Evolutionary conservation across 2,329 filamentous ascomycete species (phyloP), one percentile per base, ranked within the genome.

Genomic region (Penicillium sp.): DNA sequence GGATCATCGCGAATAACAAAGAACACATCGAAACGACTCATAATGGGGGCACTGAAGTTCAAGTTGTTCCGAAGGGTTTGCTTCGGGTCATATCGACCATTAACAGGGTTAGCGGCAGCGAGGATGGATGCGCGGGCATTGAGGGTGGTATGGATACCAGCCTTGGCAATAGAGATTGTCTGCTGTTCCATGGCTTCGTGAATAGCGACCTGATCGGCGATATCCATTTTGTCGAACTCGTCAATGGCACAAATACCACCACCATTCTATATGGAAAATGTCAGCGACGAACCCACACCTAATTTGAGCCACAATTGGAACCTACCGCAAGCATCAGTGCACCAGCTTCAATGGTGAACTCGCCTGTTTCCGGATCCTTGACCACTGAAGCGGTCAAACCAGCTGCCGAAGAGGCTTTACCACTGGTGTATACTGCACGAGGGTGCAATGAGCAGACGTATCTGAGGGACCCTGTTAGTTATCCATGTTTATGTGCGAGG

Each of bases 131-230:
- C 97, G 53, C 94, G 86, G 2, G 94, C 94, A 70, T 99, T 99
- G 43, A 99, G 84, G 0, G 94, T 99, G 4, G 94, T 95, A 73
- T 99, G 94, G 56, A 99, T 99, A 68, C 94, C 94, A 5, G 94
- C 94, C 77, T 99, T 99, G 57, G 94, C 93, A 68, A 99, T 99
- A 9, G 91, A 97, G 63, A 99, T 99, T 5, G 94, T 99, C 77
- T 99, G 94, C 79, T 99, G 94, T 84, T 99, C 94, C 94, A 99
- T 99, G 57, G 94, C 94, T 85, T 99, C 94, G 83, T 99, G 94
- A 69, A 99, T 99, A 62, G 94, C 94, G 53, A 99, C 94, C 77
- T 99, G 94, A 73, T 99, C 94, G 50, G 80, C 86, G 59, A 99
- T 89, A 68, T 99, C 94, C 94, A 99, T 99, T 80, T 99, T 99